Percentiles rank a stretch among this genome's conserved stretches.
Evolutionary conservation across 108 stramenopile species (phyloP).

Genomic region (Nannochloropsis oceanica): DNA sequence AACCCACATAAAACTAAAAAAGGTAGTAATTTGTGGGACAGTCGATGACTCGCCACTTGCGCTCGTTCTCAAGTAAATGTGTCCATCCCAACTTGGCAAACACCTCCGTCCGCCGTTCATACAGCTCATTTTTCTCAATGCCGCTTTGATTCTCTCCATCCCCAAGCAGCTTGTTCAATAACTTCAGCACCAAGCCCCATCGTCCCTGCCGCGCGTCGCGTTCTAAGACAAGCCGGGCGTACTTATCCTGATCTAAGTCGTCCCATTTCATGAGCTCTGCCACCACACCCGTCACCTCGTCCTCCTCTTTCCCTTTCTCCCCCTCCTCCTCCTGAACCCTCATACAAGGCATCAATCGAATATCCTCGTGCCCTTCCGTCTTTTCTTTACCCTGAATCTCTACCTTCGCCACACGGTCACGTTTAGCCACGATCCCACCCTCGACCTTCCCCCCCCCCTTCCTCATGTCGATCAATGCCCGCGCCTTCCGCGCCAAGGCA

Average conservation of each 20-base stretch:
- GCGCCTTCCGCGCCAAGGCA: slow-evolving; percentile 9
- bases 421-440: neutral
- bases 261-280: slow-evolving; percentile 5
- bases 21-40: slow-evolving; percentile 1
- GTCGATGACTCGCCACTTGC: slow-evolving; percentile 8
- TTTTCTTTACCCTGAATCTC: neutral
- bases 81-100: slow-evolving; percentile 18
- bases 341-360: neutral
- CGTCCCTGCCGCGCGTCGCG: neutral
- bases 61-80: slow-evolving; percentile 6
- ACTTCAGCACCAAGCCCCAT: slow-evolving; percentile 12
- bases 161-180: slow-evolving; percentile 8
- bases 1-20: neutral
- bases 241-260: slow-evolving; percentile 8
- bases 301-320: neutral
- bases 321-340: neutral
- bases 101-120: neutral
- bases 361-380: neutral
- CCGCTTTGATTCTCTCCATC: neutral
- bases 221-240: slow-evolving; percentile 1
- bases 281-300: neutral
- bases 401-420: neutral
- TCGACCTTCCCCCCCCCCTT: neutral
- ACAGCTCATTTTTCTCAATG: neutral
- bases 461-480: slow-evolving; percentile 3